phyloP scores from a whole-genome alignment of 2,329 filamentous ascomycete genomes.

The Beauveria bassiana region DNA sequence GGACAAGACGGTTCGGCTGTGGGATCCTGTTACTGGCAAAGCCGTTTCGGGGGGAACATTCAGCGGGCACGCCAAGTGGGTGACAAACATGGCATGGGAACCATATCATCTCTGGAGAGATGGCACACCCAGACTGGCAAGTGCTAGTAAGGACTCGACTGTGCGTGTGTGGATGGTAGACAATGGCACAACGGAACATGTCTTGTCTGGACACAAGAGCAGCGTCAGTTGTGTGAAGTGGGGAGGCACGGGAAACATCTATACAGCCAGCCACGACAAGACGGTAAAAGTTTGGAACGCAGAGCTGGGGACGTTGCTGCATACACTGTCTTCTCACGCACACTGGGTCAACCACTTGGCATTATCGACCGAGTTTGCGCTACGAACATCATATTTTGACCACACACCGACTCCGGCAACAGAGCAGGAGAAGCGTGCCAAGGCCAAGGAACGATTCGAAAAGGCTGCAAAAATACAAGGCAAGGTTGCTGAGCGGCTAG shows the following conservation, averaged over 20 bases:
- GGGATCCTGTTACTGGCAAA: conserved; percentile 78
- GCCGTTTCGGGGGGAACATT: conserved; percentile 58
- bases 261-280: conserved; percentile 84
- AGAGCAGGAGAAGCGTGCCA: conserved; percentile 61
- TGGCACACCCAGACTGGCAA: conserved; percentile 72
- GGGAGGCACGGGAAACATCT: conserved; percentile 83
- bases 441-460: conserved; percentile 76
- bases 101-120: conserved; percentile 77
- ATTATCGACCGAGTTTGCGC: conserved; percentile 82
- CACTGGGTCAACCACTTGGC: conserved; percentile 97
- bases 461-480: conserved; percentile 73
- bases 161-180: conserved; percentile 81
- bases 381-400: conserved; percentile 81
- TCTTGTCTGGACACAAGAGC: conserved; percentile 80
- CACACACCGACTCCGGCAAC: conserved; percentile 63
- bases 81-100: conserved; percentile 85
- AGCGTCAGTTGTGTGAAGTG: conserved; percentile 87
- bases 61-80: conserved; percentile 83
- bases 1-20: conserved; percentile 85
- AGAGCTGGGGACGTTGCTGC: conserved; percentile 66
- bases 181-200: conserved; percentile 68
- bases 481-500: conserved; percentile 71
- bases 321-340: conserved; percentile 73
- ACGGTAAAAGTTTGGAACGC: conserved; percentile 88
- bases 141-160: conserved; percentile 82